Conservation (phyloP, 352 stramenopile species). For the Aphanomyces stellatus region DNA sequence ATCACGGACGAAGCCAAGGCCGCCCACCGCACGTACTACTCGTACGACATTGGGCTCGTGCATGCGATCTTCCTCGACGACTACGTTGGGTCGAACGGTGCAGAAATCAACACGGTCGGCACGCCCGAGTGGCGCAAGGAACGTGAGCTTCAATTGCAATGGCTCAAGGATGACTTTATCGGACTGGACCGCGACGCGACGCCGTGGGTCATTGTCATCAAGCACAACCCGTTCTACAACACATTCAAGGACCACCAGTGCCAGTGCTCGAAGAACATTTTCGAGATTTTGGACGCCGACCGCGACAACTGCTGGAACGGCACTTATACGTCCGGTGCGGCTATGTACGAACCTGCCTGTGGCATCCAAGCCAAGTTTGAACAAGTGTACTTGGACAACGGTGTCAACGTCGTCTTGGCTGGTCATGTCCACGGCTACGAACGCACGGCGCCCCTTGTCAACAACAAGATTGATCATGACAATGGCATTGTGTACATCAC, state of each 20-base stretch:
- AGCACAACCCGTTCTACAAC: constrained; percentile 55
- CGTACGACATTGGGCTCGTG: constrained; percentile 44
- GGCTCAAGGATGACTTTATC: constrained; percentile 25
- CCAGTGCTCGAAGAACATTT: constrained; percentile 35
- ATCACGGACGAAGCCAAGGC: constrained; percentile 34
- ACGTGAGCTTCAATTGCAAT: constrained; percentile 25
- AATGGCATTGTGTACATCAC: constrained; percentile 13
- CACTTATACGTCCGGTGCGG: neutral
- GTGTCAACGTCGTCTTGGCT: constrained; percentile 22
- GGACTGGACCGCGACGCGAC: constrained; percentile 23
- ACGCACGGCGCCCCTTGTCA: neutral
- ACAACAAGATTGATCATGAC: neutral
- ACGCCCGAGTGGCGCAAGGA: constrained; percentile 31
- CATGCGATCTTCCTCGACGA: constrained; percentile 51
- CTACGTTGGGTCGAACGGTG: constrained; percentile 35
- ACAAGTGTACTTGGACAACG: constrained; percentile 19
- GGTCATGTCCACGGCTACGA: constrained; percentile 14
- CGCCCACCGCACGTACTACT: constrained; percentile 37
- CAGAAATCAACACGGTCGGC: constrained; percentile 28
- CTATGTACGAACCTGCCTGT: constrained; percentile 30
- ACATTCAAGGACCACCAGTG: constrained; percentile 52
- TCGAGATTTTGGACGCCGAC: constrained; percentile 23
- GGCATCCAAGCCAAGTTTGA: constrained; percentile 26
- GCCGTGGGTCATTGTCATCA: constrained; percentile 31
- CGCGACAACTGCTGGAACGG: neutral